phyloP scores from a whole-genome alignment of 2,329 filamentous ascomycete genomes.

The Ophiostoma australiae region DNA sequence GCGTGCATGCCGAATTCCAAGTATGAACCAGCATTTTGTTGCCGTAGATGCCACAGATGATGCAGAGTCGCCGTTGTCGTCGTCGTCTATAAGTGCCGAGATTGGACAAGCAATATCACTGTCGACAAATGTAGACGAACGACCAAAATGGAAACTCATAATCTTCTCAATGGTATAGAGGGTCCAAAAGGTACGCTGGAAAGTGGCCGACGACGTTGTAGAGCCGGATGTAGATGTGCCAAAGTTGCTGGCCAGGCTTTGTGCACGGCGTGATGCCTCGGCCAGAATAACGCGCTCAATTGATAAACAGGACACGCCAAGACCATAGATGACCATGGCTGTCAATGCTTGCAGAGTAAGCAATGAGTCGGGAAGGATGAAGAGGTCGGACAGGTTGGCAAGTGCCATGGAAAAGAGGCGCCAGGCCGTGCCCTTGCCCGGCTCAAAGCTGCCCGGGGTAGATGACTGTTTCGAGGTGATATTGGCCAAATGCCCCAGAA shows the following conservation, averaged over 20 bases:
- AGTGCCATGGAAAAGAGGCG: slow-evolving; percentile 38
- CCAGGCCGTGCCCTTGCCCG: slow-evolving; percentile 39
- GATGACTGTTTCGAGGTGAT: background rate
- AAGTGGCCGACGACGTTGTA: slow-evolving; percentile 19
- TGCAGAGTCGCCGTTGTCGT: background rate
- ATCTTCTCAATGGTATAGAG: slow-evolving; percentile 32
- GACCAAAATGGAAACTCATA: slow-evolving; percentile 33
- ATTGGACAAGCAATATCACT: slow-evolving; percentile 34
- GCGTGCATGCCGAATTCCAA: slow-evolving; percentile 30
- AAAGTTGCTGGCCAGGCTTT: slow-evolving; percentile 30
- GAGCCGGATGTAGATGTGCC: slow-evolving; percentile 23
- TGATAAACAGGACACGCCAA: slow-evolving; percentile 32
- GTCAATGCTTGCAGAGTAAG: slow-evolving; percentile 33
- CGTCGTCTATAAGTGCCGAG: slow-evolving; percentile 21
- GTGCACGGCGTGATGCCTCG: slow-evolving; percentile 33
- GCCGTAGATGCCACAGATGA: background rate
- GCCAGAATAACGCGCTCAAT: slow-evolving; percentile 34
- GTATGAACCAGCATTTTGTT: slow-evolving; percentile 30
- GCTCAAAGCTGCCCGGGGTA: slow-evolving; percentile 33
- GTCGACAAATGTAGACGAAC: slow-evolving; percentile 35
- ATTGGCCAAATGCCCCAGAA: background rate
- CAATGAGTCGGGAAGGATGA: slow-evolving; percentile 33
- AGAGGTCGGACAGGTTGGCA: slow-evolving; percentile 35
- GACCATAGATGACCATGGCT: slow-evolving; percentile 33
- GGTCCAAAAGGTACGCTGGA: slow-evolving; percentile 34